A percentile compares a stretch with the other conserved stretches of the same genome.
phyloP scores from a whole-genome alignment of 2,329 filamentous ascomycete genomes.

The Curvularia sp. region DNA sequence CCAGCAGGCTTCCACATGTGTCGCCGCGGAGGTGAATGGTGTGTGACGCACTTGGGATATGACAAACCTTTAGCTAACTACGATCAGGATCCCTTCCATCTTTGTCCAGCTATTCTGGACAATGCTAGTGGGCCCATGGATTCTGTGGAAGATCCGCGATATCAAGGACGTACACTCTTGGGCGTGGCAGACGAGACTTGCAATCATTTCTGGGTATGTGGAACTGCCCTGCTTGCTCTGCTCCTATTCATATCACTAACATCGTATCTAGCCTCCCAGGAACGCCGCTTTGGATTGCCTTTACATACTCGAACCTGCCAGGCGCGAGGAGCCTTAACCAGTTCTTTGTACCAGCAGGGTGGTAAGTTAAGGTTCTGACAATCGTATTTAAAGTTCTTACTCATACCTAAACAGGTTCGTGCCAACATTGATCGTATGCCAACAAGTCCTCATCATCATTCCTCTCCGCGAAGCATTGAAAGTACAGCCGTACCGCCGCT shows the following conservation, averaged over 20 bases:
- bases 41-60: slow-evolving; percentile 18
- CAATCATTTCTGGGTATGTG: slow-evolving; percentile 47
- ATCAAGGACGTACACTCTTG: slow-evolving; percentile 49
- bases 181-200: slow-evolving; percentile 50
- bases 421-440: slow-evolving; percentile 46
- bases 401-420: slow-evolving; percentile 38
- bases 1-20: slow-evolving; percentile 53
- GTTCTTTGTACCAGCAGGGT: slow-evolving; percentile 47
- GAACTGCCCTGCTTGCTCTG: neutral
- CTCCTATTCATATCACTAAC: slow-evolving; percentile 26
- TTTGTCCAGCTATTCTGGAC: slow-evolving; percentile 49
- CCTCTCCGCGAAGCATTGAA: slow-evolving; percentile 43
- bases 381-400: neutral
- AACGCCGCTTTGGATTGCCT: slow-evolving; percentile 49
- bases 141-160: slow-evolving; percentile 48
- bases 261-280: slow-evolving; percentile 40
- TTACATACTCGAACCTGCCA: slow-evolving; percentile 41
- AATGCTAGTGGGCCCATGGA: slow-evolving; percentile 46
- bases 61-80: slow-evolving; percentile 14
- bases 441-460: slow-evolving; percentile 48
- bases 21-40: slow-evolving; percentile 71
- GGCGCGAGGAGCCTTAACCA: slow-evolving; percentile 36
- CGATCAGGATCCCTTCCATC: slow-evolving; percentile 45
- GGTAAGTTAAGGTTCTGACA: slow-evolving; percentile 31
- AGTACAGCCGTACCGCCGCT: slow-evolving; percentile 24